A percentile compares a stretch with the other conserved stretches of the same genome.
phyloP scores from a whole-genome alignment of 2,329 filamentous ascomycete genomes.

The Macrophomina pseudophaseolina region DNA sequence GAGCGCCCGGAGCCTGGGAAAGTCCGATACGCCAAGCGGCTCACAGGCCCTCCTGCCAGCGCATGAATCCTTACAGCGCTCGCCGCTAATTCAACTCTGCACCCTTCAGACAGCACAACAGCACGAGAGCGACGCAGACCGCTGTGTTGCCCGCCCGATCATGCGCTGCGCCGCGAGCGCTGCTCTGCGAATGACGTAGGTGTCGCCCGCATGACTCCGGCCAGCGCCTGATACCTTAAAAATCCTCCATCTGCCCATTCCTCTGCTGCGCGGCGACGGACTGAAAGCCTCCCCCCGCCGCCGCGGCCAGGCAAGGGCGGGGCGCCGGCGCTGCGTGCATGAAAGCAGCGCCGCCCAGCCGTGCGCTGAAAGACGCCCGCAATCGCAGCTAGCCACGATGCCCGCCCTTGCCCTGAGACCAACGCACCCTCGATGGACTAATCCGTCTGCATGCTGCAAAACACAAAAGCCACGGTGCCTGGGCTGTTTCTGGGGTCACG shows the following conservation, averaged over 20 bases:
- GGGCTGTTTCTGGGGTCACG: constrained; percentile 24
- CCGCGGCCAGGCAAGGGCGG: constrained; percentile 8
- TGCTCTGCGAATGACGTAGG: constrained; percentile 19
- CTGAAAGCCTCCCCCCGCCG: not conserved
- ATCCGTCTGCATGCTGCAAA: constrained; percentile 13
- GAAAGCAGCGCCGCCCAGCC: constrained; percentile 20
- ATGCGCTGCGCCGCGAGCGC: constrained; percentile 15
- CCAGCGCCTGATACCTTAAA: constrained; percentile 22
- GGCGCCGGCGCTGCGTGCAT: constrained; percentile 9
- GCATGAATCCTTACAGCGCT: constrained; percentile 23
- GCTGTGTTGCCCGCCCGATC: constrained; percentile 18
- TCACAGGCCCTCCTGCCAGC: constrained; percentile 14
- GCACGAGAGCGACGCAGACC: constrained; percentile 18
- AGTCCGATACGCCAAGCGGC: constrained; percentile 25
- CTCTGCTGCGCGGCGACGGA: not conserved
- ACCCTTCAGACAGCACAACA: constrained; percentile 16
- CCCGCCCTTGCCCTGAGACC: constrained; percentile 16
- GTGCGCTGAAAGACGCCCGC: constrained; percentile 12
- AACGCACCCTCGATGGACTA: constrained; percentile 11
- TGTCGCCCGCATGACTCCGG: constrained; percentile 22
- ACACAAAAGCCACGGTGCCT: constrained; percentile 20
- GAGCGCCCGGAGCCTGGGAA: constrained; percentile 25
- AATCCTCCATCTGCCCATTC: constrained; percentile 9
- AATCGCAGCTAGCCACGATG: constrained; percentile 18
- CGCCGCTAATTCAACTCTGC: constrained; percentile 18